These are phyloP conservation scores for Bothriochloa decipiens DNA, from an alignment of 176 grass and related monocot species.

Conservation along the genomic window DNA sequence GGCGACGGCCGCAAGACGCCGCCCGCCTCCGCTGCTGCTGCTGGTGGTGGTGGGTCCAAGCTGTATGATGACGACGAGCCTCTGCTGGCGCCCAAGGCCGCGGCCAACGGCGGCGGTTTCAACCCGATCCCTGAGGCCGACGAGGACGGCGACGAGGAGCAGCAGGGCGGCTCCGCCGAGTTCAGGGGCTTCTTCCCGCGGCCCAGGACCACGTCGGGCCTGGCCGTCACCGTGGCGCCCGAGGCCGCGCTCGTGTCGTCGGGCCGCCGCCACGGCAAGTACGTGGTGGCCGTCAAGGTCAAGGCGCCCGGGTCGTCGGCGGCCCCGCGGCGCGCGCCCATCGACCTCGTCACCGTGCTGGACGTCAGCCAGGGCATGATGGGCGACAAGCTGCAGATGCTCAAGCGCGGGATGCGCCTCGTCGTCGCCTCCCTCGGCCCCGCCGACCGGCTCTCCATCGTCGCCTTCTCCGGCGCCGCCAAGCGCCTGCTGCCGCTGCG, in stretches of 20 bases:
- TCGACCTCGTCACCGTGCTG: constrained; percentile 92
- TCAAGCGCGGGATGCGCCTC: constrained; percentile 84
- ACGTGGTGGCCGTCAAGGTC: constrained; percentile 81
- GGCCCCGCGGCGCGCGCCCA: constrained; percentile 47
- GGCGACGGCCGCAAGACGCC: constrained; percentile 43
- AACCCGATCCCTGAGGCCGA: constrained; percentile 89
- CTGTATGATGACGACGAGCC: constrained; percentile 93
- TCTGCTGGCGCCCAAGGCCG: constrained; percentile 40
- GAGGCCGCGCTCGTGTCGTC: constrained; percentile 71
- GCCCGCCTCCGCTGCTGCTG: background rate
- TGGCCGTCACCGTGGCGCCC: constrained; percentile 50
- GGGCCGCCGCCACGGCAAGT: constrained; percentile 68
- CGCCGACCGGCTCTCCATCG: constrained; percentile 74
- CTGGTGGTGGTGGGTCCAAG: constrained; percentile 23
- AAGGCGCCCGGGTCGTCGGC: constrained; percentile 56
- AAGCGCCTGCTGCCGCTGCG: constrained; percentile 84
- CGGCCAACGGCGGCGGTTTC: constrained; percentile 51
- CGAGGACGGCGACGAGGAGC: constrained; percentile 51
- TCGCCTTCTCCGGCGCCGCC: constrained; percentile 83
- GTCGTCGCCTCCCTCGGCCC: constrained; percentile 74
- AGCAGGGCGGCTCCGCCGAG: constrained; percentile 30
- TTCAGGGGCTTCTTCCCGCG: constrained; percentile 51
- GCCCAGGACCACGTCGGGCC: constrained; percentile 15
- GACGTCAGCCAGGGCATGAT: constrained; percentile 90
- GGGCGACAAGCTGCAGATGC: constrained; percentile 86